Percentiles rank a stretch among this genome's conserved stretches.
Evolutionary conservation across 306 rosid species (phyloP).

Genomic region (Sechiopsis laciniata): DNA sequence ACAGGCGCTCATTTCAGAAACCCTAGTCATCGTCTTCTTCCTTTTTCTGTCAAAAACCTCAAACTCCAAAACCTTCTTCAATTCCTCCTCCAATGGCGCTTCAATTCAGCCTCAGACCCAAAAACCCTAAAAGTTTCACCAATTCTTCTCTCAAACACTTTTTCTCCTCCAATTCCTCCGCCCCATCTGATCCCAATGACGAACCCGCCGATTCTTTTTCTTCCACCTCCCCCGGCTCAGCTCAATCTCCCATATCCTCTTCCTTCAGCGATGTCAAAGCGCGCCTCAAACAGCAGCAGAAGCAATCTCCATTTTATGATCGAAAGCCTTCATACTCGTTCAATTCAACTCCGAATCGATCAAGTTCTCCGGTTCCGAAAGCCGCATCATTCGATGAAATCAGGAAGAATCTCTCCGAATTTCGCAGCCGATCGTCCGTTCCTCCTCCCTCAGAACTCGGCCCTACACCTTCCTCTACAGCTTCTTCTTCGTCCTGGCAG

Average conservation of each 20-base stretch:
- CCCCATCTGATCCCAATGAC: conserved; percentile 25
- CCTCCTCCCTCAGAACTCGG: conserved; percentile 8
- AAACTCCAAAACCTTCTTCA: background rate
- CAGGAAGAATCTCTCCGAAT: conserved; percentile 38
- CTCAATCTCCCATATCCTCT: conserved; percentile 28
- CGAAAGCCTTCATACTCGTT: conserved; percentile 14
- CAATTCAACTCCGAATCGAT: background rate
- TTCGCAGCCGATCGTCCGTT: conserved; percentile 17
- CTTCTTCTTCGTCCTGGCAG: conserved; percentile 10
- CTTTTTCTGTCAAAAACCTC: background rate
- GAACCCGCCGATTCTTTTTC: conserved; percentile 18
- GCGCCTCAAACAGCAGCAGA: conserved; percentile 27
- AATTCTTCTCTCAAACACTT: conserved; percentile 31
- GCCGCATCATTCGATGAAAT: conserved; percentile 28
- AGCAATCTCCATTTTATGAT: background rate
- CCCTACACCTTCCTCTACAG: conserved; percentile 6
- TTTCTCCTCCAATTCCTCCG: conserved; percentile 42
- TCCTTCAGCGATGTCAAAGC: conserved; percentile 36
- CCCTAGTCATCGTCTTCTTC: background rate
- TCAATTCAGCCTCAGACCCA: conserved; percentile 36
- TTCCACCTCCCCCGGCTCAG: conserved; percentile 6
- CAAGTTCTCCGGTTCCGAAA: conserved; percentile 16
- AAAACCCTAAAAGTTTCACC: conserved; percentile 20
- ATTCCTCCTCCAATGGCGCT: conserved; percentile 53
- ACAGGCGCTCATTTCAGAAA: no score